phyloP scores from a whole-genome alignment of 108 stramenopile species.

The Skeletonema menzelii region DNA sequence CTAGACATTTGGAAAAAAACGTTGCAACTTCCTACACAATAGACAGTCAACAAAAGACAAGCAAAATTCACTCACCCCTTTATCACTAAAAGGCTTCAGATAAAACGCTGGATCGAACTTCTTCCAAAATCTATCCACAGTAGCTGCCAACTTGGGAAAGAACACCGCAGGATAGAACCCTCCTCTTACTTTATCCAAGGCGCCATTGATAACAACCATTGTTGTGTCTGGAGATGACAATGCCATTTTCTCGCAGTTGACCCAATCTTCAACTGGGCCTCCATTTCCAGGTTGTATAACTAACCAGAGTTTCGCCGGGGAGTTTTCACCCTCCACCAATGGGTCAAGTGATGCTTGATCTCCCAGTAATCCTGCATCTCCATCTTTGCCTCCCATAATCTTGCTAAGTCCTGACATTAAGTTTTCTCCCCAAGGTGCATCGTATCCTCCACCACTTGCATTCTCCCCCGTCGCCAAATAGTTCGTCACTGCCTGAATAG shows the following conservation, averaged over 20 bases:
- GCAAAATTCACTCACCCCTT: conserved; percentile 48
- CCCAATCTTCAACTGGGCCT: conserved; percentile 91
- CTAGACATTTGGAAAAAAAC: too few relatives aligned
- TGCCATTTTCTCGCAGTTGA: conserved; percentile 71
- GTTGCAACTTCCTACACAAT: too few relatives aligned
- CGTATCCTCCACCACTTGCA: conserved; percentile 29
- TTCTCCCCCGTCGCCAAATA: conserved; percentile 20
- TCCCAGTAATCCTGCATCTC: conserved; percentile 71
- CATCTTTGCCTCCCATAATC: conserved; percentile 56
- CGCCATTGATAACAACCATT: conserved; percentile 79
- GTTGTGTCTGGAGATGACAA: conserved; percentile 5
- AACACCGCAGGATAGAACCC: conserved; percentile 80
- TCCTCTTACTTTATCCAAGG: conserved; percentile 85
- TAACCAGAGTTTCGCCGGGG: conserved; percentile 45
- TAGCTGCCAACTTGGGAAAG: conserved; percentile 79
- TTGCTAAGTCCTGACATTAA: conserved; percentile 63
- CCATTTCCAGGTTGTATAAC: conserved; percentile 88
- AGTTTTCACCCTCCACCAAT: conserved; percentile 38
- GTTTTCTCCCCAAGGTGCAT: conserved; percentile 80
- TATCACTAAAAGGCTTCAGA: conserved; percentile 77
- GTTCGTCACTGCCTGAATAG: conserved; percentile 75
- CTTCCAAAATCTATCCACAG: conserved; percentile 70
- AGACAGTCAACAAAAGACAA: conserved; percentile 45
- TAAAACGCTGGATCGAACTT: conserved; percentile 67
- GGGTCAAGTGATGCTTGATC: conserved; percentile 61